Base-by-base conservation (phyloP, 495 filamentous ascomycete species). In the Aspergillus taichungensis region DNA sequence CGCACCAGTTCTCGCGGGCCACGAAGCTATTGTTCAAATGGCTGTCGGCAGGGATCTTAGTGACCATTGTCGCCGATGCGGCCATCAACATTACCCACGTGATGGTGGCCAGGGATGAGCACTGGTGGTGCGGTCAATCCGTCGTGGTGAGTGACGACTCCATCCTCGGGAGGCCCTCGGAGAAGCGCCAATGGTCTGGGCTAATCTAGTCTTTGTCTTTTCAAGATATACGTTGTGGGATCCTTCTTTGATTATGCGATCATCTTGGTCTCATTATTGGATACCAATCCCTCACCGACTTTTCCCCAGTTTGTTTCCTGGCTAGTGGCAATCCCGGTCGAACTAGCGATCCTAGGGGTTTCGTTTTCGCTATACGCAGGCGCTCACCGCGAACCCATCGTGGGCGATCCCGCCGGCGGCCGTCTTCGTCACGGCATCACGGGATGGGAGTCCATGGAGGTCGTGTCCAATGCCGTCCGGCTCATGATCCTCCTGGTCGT, bases 111-210 rank as follows among this genome's bases (percentile, higher is more conserved):
- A 71, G 74, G 40, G 69, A 83, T 27, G 71, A 85, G 51, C 71
- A 79, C 34, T 96, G 90, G 89, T 96, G 90, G 92, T 92, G 87
- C 58, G 87, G 87, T 27, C 79, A 95, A 64, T 72, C 85, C 28
- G 76, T 80, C 44, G 84, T 84, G 60, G 91, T 97, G 80, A 67
- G 85, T 76, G 13, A 30, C 31, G 14, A 12, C 36, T 40, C 11
- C 8, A 3, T 30, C 9, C 43, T 18, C 42, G 31, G 24, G 34
- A 7, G 11, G 10, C 1, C 6, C n/a, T 28, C 12, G 6, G 13
- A 7, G 31, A 27, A 5, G 18, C 5, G 13, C 32, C 14, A 33
- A 41, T 27, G 28, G 3, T 7, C 11, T 31, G 29, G 29, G 14
- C 10, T 14, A 44, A 27, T 32, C 54, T 55, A 53, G 55, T 51